Evolutionary conservation across 768 basidiomycete genomes (phyloP).

Genomic region (Butyriboletus loyo): DNA sequence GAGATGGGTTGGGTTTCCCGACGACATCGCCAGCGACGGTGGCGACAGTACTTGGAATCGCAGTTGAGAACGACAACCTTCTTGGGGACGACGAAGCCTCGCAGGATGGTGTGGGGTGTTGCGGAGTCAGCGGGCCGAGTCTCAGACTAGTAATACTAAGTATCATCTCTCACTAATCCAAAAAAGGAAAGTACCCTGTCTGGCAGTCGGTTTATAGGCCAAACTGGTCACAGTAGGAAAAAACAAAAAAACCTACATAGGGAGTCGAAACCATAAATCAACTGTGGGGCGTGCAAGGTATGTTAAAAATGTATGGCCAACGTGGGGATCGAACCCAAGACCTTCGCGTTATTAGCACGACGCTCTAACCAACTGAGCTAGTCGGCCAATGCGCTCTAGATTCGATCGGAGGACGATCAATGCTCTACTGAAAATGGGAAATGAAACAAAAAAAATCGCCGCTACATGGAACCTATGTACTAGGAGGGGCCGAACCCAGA

Average conservation of each 20-base stretch:
- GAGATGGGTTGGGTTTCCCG: slow-evolving; percentile 7
- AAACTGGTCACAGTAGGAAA: too few relatives aligned
- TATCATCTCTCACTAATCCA: slow-evolving; percentile 18
- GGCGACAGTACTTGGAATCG: slow-evolving; percentile 8
- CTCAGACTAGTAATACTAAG: slow-evolving; percentile 23
- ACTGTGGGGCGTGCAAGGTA: too few relatives aligned
- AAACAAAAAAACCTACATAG: too few relatives aligned
- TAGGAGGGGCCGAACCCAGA: too few relatives aligned
- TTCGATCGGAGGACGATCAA: too few relatives aligned
- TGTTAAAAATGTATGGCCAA: slow-evolving; percentile 44
- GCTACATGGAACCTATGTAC: too few relatives aligned
- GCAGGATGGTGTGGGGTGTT: not conserved
- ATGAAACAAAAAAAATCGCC: too few relatives aligned
- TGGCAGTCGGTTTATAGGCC: too few relatives aligned
- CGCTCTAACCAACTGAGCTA: slow-evolving; percentile 36
- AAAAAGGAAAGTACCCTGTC: slow-evolving; percentile 1
- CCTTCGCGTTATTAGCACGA: slow-evolving; percentile 39
- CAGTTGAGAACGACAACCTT: slow-evolving; percentile 3
- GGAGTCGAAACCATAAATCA: too few relatives aligned
- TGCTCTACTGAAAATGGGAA: too few relatives aligned
- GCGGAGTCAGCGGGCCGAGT: slow-evolving; percentile 19
- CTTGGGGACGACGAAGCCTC: not conserved
- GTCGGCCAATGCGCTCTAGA: too few relatives aligned
- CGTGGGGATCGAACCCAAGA: slow-evolving; percentile 81
- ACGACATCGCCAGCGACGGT: slow-evolving; percentile 21